These are phyloP conservation scores for Shiraia sp. DNA, from an alignment of 2,329 filamentous ascomycete species.

Conservation along the genomic window DNA sequence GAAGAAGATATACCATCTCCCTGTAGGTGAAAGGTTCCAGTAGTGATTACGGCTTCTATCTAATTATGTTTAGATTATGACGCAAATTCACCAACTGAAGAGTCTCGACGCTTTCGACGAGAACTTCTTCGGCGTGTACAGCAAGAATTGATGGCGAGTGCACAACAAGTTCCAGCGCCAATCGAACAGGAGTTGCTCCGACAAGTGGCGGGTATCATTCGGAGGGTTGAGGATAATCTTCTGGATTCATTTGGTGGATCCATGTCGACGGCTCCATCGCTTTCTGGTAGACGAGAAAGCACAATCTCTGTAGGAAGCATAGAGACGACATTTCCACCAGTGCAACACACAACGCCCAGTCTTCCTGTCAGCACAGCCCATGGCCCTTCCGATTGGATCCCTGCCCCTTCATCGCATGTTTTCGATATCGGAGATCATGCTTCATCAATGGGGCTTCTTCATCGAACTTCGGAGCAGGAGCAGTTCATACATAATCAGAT, in stretches of 20 bases:
- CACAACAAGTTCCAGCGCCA: conserved; percentile 20
- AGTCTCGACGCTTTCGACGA: conserved; percentile 35
- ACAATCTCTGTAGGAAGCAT: no score
- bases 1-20: conserved; percentile 39
- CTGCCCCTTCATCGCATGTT: no score
- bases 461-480: no score
- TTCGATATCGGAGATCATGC: no score
- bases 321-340: no score
- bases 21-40: no score
- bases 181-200: conserved; percentile 32
- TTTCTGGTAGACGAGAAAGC: background rate
- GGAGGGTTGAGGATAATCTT: conserved; percentile 30
- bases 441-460: no score
- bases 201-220: conserved; percentile 33
- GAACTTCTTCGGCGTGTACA: conserved; percentile 42
- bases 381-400: no score
- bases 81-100: conserved; percentile 27
- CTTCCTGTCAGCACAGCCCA: no score
- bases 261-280: conserved; percentile 2
- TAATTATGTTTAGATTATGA: conserved; percentile 38
- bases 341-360: no score
- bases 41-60: no score
- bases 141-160: conserved; percentile 31
- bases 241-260: conserved; percentile 16
- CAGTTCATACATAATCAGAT: no score